Conservation (phyloP, 2,329 filamentous ascomycete genomes). For the Lasiodiplodia gonubiensis region DNA sequence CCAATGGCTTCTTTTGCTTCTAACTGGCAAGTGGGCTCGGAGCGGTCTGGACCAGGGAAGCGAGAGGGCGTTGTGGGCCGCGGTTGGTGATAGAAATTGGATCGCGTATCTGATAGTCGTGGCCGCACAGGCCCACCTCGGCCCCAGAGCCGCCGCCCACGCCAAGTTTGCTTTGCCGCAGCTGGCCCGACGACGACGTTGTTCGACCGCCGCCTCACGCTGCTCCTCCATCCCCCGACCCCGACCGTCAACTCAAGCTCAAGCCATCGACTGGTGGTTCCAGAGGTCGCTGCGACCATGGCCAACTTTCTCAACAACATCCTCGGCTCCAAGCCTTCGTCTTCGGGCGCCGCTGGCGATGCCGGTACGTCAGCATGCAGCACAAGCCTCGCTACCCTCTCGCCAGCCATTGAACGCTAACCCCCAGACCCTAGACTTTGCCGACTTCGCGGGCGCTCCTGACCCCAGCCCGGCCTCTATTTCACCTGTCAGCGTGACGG, state of each 20-base stretch:
- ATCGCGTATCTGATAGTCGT: conserved; percentile 8
- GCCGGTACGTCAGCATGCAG: conserved; percentile 61
- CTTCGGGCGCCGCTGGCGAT: conserved; percentile 62
- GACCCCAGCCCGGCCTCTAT: conserved; percentile 64
- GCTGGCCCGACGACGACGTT: conserved; percentile 19
- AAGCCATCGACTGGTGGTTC: conserved; percentile 12
- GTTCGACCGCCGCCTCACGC: conserved; percentile 12
- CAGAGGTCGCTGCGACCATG: conserved; percentile 41
- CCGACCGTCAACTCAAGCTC: conserved; percentile 5
- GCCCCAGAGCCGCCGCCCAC: conserved; percentile 1
- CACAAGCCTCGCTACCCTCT: conserved; percentile 29
- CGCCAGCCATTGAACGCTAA: conserved; percentile 29
- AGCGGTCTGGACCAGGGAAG: background rate
- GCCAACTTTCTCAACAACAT: conserved; percentile 68
- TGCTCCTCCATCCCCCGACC: conserved; percentile 9
- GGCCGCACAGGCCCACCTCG: conserved; percentile 16
- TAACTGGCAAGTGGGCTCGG: background rate
- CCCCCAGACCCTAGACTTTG: conserved; percentile 71
- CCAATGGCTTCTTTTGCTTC: background rate
- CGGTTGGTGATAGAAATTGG: background rate
- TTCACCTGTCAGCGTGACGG: conserved; percentile 49
- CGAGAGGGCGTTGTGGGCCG: conserved; percentile 1
- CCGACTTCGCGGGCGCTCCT: conserved; percentile 84
- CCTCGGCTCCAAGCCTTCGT: conserved; percentile 68
- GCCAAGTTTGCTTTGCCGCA: conserved; percentile 26